Conservation (phyloP, 441 rosid genomes). For the Croton setiger region DNA sequence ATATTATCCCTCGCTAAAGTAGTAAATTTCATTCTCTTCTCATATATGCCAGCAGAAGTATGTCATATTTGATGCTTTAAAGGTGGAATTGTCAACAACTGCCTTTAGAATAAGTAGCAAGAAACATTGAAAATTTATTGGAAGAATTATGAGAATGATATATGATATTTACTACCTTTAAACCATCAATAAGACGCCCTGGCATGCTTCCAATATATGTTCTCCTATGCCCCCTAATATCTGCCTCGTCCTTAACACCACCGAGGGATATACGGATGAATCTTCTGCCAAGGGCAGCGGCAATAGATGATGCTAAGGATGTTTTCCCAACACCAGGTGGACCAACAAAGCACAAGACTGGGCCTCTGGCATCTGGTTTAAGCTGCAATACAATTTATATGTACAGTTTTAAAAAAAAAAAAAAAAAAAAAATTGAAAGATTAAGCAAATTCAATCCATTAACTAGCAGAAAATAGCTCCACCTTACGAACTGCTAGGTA, state of each 20-base stretch:
- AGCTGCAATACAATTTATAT: conserved; percentile 54
- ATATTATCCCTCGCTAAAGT: no score
- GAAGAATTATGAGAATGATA: not conserved
- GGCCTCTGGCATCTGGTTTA: conserved; percentile 98
- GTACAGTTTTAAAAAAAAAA: conserved; percentile 26
- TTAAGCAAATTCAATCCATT: conserved; percentile 14
- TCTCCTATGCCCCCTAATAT: conserved; percentile 98
- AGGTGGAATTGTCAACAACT: not conserved
- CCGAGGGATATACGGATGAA: conserved; percentile 95
- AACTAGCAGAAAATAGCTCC: conserved; percentile 23
- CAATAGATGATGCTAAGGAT: conserved; percentile 93
- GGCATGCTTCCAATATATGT: conserved; percentile 99
- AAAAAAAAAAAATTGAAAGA: conserved; percentile 14
- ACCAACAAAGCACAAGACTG: conserved; percentile 96
- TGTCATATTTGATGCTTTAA: no score
- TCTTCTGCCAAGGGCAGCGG: conserved; percentile 91
- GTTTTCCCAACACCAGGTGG: conserved; percentile 99
- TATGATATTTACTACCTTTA: conserved; percentile 54
- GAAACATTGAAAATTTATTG: not conserved
- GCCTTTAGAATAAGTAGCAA: conserved; percentile 9
- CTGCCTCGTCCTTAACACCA: conserved; percentile 99
- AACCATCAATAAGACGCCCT: conserved; percentile 95
- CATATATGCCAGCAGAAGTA: not conserved
- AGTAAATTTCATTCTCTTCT: not conserved
- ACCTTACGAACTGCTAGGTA: conserved; percentile 99